Evolutionary conservation across 345 rosid species (phyloP), one percentile per base, ranked within the genome.

Genomic region (Populus nigra): DNA sequence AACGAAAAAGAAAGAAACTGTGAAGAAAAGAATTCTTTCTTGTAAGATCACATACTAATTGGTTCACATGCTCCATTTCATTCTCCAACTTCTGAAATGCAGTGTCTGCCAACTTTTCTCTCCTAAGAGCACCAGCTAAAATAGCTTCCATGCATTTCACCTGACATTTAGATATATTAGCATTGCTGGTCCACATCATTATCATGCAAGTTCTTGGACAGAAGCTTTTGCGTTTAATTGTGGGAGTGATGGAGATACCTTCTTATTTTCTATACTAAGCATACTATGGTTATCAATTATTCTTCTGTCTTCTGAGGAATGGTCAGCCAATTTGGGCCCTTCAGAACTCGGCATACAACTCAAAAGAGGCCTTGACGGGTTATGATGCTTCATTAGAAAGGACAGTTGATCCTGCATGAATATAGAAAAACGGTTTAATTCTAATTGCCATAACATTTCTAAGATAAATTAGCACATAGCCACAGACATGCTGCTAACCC

Each of bases 321-420:
- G 79, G 67, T 49, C 78, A 55, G 69, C 72, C 41, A 76, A 61
- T 77, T 69, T 80, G 43, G 88, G 78, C 82, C 79, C 88, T 78
- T 85, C 87, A 80, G 63, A 80, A 77, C 83, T 76, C 77, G 77
- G 78, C 73, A 47, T 71, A 82, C 84, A 79, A 68, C 75, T 76
- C 72, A 81, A 49, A 69, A 73, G 71, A 82, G 82, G 74, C 77
- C 84, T 86, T 66, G 88, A 76, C 68, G 85, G 71, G 70, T 82
- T 81, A 41, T 87, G 90, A 84, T 86, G 85, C 80, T 92, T 87
- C 85, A 81, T 80, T 63, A 91, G 76, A 61, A 87, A 90, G 62
- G 92, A 90, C 68, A 94, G 78, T 73, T 92, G 96, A 71, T 83
- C 91, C 98, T 94, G 91, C 82, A 84, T 70, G 63, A 75, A 74